These are phyloP conservation scores for Flaveria ramosissima DNA, from an alignment of 129 eudicot genomes.

Conservation along the genomic window DNA sequence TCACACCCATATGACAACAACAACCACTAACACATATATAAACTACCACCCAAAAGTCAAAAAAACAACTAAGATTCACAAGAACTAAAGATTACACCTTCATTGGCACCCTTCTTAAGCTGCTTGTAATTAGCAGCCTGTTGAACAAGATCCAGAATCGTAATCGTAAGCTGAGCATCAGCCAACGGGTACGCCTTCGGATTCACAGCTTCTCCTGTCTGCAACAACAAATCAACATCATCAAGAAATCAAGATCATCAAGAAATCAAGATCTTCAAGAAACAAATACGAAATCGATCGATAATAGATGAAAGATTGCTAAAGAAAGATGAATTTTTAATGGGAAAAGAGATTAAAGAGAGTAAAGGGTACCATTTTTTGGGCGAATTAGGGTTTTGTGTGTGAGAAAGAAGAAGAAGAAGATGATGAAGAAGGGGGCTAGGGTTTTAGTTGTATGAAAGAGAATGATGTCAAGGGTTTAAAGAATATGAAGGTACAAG, in stretches of 20 bases:
- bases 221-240: slow-evolving; percentile 18
- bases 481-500: slow-evolving; percentile 30
- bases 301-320: background rate
- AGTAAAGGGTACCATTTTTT: slow-evolving; percentile 36
- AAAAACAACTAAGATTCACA: background rate
- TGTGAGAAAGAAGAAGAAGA: slow-evolving; percentile 5
- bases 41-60: background rate
- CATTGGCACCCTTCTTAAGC: slow-evolving; percentile 82
- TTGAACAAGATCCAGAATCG: slow-evolving; percentile 68
- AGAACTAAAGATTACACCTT: slow-evolving; percentile 40
- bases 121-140: slow-evolving; percentile 81
- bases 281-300: slow-evolving; percentile 4
- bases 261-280: slow-evolving; percentile 7
- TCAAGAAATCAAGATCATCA: slow-evolving; percentile 9
- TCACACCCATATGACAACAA: slow-evolving; percentile 16
- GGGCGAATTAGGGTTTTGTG: slow-evolving; percentile 23
- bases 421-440: slow-evolving; percentile 28
- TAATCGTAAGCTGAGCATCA: slow-evolving; percentile 62
- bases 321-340: background rate
- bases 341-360: background rate
- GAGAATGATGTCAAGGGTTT: slow-evolving; percentile 25
- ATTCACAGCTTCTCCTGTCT: slow-evolving; percentile 80
- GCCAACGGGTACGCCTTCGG: slow-evolving; percentile 80
- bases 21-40: background rate
- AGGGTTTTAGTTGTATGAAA: slow-evolving; percentile 36